phyloP scores from a whole-genome alignment of 345 rosid genomes.

The Geranium brycei region DNA sequence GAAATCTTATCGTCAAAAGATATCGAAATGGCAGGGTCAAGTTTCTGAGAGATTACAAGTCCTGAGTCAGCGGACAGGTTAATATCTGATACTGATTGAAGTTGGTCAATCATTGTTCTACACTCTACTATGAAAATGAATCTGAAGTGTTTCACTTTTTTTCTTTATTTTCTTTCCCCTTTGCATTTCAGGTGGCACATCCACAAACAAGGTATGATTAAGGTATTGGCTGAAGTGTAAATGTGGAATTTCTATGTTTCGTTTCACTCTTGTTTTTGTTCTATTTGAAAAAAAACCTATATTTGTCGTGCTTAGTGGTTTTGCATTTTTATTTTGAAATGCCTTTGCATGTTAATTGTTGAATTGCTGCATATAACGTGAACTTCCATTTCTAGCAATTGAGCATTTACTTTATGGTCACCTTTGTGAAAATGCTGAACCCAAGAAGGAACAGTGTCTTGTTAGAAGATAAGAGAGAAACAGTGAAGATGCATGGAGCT shows the following conservation, averaged over 20 bases:
- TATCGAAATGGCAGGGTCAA: constrained; percentile 81
- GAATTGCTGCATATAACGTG: too few species aligned
- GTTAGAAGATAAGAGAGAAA: too few species aligned
- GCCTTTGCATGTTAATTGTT: too few species aligned
- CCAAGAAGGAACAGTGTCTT: too few species aligned
- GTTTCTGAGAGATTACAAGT: constrained; percentile 74
- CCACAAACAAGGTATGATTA: constrained; percentile 47
- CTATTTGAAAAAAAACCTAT: too few species aligned
- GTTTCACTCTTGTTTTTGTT: neutral
- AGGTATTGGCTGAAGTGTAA: constrained; percentile 1
- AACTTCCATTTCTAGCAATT: too few species aligned
- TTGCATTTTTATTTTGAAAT: too few species aligned
- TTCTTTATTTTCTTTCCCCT: neutral
- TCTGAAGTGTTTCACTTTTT: neutral
- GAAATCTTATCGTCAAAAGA: constrained; percentile 68
- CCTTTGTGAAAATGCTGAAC: too few species aligned
- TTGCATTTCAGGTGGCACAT: constrained; percentile 38
- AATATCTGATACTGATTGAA: neutral
- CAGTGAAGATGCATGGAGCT: too few species aligned
- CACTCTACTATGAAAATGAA: neutral
- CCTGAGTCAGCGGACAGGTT: constrained; percentile 52
- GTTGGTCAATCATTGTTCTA: constrained; percentile 6
- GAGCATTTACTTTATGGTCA: too few species aligned
- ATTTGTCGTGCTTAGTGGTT: too few species aligned
- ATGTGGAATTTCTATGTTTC: neutral